phyloP scores from a whole-genome alignment of 352 stramenopile genomes.

The Pythium dissimile region DNA sequence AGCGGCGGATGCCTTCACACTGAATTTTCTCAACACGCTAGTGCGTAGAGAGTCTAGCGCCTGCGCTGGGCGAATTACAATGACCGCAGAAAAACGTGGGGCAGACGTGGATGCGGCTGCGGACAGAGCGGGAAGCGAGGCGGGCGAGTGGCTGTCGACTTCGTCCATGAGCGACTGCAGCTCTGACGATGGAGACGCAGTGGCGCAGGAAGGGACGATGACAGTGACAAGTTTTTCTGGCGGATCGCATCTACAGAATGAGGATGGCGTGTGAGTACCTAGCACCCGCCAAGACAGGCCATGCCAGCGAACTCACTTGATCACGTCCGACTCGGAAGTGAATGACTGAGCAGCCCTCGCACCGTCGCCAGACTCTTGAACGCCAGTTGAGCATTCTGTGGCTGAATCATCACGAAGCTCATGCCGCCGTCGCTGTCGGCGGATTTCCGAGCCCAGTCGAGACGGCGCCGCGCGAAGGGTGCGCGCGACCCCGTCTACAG shows the following conservation, averaged over 20 bases:
- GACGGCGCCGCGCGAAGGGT: conserved; percentile 10
- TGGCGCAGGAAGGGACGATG: background rate
- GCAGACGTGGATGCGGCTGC: background rate
- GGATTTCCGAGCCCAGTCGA: conserved; percentile 12
- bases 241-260: conserved; percentile 3
- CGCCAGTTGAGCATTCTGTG: background rate
- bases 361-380: background rate
- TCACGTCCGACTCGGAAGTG: background rate
- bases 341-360: background rate
- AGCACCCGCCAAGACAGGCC: background rate
- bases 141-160: conserved; percentile 7
- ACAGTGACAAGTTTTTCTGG: background rate
- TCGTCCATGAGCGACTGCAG: conserved; percentile 19
- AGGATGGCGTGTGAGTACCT: no score
- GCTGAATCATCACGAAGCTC: conserved; percentile 13
- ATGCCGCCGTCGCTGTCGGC: conserved; percentile 18
- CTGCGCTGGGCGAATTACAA: conserved; percentile 2
- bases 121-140: background rate
- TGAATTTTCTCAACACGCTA: background rate
- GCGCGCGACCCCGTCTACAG: conserved; percentile 5
- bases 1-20: conserved; percentile 7
- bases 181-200: background rate
- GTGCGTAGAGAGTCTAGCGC: background rate
- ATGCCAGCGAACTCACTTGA: background rate
- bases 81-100: conserved; percentile 16